Conservation (phyloP, 495 filamentous ascomycete species). For the Pseudoneurospora amorphoporcata region DNA sequence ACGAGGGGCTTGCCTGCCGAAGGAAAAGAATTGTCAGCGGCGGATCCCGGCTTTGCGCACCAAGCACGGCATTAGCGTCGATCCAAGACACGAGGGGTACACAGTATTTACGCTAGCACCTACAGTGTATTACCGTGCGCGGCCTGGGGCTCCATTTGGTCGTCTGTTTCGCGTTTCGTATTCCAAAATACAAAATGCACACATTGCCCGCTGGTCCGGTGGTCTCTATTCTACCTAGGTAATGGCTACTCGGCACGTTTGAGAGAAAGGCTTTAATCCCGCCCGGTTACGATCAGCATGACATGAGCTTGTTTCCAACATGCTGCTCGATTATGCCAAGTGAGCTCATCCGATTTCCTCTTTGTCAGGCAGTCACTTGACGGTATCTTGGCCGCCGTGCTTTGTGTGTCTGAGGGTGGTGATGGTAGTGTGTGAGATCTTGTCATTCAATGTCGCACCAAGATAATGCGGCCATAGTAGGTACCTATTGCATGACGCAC, state of each 20-base stretch:
- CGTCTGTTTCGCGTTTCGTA: not conserved
- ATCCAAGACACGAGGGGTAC: conserved; percentile 3
- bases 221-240: not conserved
- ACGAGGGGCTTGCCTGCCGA: not conserved
- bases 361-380: not conserved
- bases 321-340: not conserved
- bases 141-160: not conserved
- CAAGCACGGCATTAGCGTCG: conserved; percentile 13
- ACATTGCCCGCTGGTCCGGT: not conserved
- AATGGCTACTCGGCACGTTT: not conserved
- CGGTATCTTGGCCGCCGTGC: not conserved
- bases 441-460: not conserved
- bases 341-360: not conserved
- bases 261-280: not conserved
- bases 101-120: not conserved
- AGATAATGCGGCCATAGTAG: not conserved
- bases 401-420: not conserved
- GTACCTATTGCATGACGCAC: not conserved
- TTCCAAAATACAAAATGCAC: not conserved
- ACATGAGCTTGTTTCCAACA: not conserved
- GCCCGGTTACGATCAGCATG: not conserved
- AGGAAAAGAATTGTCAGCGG: not conserved
- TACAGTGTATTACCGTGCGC: not conserved
- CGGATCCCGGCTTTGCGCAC: not conserved
- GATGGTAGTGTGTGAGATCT: not conserved